A percentile compares a stretch with the other conserved stretches of the same genome.
phyloP scores from a whole-genome alignment of 1,139 yeast genomes.

The Hansenula lynferdii region DNA sequence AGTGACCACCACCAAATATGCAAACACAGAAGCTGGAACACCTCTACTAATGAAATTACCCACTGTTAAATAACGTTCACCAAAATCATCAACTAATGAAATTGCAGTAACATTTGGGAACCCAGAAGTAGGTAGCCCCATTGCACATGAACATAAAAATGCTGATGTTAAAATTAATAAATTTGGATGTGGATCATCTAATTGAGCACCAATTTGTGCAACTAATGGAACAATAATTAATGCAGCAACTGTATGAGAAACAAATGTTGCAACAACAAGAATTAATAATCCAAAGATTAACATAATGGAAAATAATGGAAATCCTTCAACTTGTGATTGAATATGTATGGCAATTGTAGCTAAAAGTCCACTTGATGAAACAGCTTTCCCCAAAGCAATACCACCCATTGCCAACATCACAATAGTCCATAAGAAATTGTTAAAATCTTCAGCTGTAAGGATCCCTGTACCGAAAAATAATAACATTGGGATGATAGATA shows the following conservation, averaged over 20 bases:
- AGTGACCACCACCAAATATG: conserved; percentile 65
- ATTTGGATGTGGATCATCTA: conserved; percentile 45
- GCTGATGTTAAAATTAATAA: conserved; percentile 82
- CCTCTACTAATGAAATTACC: conserved; percentile 83
- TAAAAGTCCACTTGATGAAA: conserved; percentile 79
- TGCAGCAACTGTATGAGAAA: conserved; percentile 95
- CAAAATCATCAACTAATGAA: conserved; percentile 85
- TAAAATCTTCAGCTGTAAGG: conserved; percentile 79
- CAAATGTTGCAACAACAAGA: conserved; percentile 84
- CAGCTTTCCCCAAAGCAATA: conserved; percentile 87
- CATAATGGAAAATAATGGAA: conserved; percentile 64
- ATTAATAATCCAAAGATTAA: conserved; percentile 75
- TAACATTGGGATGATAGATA: conserved; percentile 80
- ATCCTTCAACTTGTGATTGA: conserved; percentile 53
- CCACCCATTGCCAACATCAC: conserved; percentile 97
- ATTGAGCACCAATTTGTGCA: conserved; percentile 74
- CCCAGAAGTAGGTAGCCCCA: conserved; percentile 96
- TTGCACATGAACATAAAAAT: conserved; percentile 82
- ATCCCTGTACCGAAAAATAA: conserved; percentile 86
- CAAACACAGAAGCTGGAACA: conserved; percentile 75
- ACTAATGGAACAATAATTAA: conserved; percentile 85
- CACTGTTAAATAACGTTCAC: conserved; percentile 80
- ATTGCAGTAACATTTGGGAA: conserved; percentile 97
- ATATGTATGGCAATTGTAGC: conserved; percentile 71
- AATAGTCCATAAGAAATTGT: conserved; percentile 92